Percentiles rank a stretch among this genome's conserved stretches.
Conservation (phyloP, 2,329 filamentous ascomycete species). For the Ceratocystis albifundus region DNA sequence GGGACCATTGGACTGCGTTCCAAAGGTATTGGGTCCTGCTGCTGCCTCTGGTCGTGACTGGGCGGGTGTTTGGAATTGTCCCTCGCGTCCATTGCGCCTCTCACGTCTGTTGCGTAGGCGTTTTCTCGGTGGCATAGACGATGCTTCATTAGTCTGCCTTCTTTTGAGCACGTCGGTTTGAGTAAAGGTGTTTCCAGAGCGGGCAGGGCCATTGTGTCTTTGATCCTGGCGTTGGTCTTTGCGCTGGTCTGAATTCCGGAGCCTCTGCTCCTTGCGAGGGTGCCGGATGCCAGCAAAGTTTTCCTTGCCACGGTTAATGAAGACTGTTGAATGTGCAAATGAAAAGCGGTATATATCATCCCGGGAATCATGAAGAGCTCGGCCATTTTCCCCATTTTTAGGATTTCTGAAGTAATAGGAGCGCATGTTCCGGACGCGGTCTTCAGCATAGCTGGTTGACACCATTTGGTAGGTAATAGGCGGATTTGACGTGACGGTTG, state of each 20-base stretch:
- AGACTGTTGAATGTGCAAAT: constrained; percentile 53
- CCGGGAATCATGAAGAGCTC: constrained; percentile 27
- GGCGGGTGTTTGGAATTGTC: background rate
- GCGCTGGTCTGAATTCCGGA: constrained; percentile 25
- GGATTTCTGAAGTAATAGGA: constrained; percentile 35
- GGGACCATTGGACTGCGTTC: background rate
- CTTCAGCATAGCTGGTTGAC: constrained; percentile 48
- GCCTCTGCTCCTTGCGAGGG: constrained; percentile 33
- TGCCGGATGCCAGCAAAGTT: constrained; percentile 54
- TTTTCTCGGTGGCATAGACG: background rate
- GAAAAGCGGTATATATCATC: constrained; percentile 52
- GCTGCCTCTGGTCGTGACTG: background rate
- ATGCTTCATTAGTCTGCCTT: background rate
- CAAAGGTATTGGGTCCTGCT: background rate
- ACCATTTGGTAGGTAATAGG: constrained; percentile 46
- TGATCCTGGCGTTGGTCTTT: background rate
- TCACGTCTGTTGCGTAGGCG: background rate
- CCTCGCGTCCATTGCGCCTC: background rate
- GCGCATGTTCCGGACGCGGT: constrained; percentile 49
- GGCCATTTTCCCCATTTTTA: constrained; percentile 31
- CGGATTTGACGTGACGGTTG: constrained; percentile 34
- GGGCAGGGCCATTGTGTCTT: background rate
- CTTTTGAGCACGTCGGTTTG: background rate
- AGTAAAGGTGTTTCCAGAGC: background rate
- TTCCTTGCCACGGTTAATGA: constrained; percentile 63